Percentiles rank a stretch among this genome's conserved stretches.
Conservation (phyloP, 2,329 filamentous ascomycete genomes). For the Claviceps purpurea region DNA sequence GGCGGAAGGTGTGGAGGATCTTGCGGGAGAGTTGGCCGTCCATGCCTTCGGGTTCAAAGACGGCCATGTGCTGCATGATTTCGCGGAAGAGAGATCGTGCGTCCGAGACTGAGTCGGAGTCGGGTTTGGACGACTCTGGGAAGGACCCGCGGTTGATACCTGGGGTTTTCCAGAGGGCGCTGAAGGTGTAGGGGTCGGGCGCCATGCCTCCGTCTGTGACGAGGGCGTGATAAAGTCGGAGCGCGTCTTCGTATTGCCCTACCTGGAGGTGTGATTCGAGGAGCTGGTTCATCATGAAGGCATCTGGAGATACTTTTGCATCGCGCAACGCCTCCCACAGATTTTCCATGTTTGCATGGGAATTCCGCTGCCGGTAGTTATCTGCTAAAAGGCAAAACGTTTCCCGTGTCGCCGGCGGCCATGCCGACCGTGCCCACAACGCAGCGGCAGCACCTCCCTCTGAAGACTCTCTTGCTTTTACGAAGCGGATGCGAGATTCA, state of each 20-base stretch:
- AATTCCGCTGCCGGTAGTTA: slow-evolving; percentile 51
- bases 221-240: slow-evolving; percentile 41
- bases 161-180: slow-evolving; percentile 50
- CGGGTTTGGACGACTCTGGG: no score
- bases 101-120: slow-evolving; percentile 15
- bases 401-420: slow-evolving; percentile 55
- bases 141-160: slow-evolving; percentile 29
- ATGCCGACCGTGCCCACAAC: slow-evolving; percentile 6
- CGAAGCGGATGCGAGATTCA: slow-evolving; percentile 48
- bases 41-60: slow-evolving; percentile 30
- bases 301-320: slow-evolving; percentile 53
- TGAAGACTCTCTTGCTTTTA: slow-evolving; percentile 30
- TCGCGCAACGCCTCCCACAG: slow-evolving; percentile 50
- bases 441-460: not conserved
- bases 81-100: slow-evolving; percentile 33
- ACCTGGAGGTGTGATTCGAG: slow-evolving; percentile 53
- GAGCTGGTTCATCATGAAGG: slow-evolving; percentile 69
- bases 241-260: slow-evolving; percentile 39
- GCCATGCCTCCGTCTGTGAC: slow-evolving; percentile 32
- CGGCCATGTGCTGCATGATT: slow-evolving; percentile 32
- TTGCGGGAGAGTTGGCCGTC: slow-evolving; percentile 35
- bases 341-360: slow-evolving; percentile 42
- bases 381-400: slow-evolving; percentile 66
- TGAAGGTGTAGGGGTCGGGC: slow-evolving; percentile 57
- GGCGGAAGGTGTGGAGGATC: slow-evolving; percentile 37